Evolutionary conservation across 192 early-diverging fungal genomes (phyloP).

Genomic region (Backusella australiensis): DNA sequence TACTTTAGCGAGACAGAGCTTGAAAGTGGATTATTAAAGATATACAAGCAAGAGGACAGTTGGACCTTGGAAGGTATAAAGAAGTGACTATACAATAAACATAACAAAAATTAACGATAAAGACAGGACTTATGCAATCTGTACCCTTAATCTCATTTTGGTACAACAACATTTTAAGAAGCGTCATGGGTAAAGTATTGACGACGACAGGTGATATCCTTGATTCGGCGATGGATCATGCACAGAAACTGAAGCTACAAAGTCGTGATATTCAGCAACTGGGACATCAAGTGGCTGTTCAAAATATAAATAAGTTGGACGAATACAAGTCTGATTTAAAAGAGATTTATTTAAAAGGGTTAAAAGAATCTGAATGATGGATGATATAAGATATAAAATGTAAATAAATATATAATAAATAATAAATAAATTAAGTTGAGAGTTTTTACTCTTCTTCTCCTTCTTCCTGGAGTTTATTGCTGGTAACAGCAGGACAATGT

Average conservation of each 20-base stretch:
- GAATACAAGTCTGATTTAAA: constrained; percentile 31
- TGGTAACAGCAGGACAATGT: constrained; percentile 4
- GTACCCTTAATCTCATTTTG: constrained; percentile 55
- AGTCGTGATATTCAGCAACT: constrained; percentile 32
- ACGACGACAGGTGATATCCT: constrained; percentile 49
- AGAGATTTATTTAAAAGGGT: constrained; percentile 20
- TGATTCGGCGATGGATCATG: constrained; percentile 37
- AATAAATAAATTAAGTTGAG: background rate
- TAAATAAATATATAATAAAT: background rate
- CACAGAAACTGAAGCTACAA: constrained; percentile 27
- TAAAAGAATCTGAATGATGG: constrained; percentile 2
- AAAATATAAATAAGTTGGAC: constrained; percentile 27
- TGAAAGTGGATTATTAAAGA: constrained; percentile 43
- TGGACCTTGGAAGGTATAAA: constrained; percentile 52
- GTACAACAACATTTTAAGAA: constrained; percentile 53
- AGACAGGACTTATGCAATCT: constrained; percentile 42
- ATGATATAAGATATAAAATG: background rate
- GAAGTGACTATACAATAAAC: no score
- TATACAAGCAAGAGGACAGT: constrained; percentile 55
- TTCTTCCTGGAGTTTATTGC: background rate
- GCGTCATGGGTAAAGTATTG: constrained; percentile 45
- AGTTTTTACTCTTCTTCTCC: background rate
- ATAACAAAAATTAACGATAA: no score
- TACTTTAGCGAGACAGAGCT: constrained; percentile 44
- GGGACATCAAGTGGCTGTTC: constrained; percentile 27